Percentiles rank a stretch among this genome's conserved stretches.
Conservation (phyloP, 345 rosid genomes). For the Euclidium syriacum region DNA sequence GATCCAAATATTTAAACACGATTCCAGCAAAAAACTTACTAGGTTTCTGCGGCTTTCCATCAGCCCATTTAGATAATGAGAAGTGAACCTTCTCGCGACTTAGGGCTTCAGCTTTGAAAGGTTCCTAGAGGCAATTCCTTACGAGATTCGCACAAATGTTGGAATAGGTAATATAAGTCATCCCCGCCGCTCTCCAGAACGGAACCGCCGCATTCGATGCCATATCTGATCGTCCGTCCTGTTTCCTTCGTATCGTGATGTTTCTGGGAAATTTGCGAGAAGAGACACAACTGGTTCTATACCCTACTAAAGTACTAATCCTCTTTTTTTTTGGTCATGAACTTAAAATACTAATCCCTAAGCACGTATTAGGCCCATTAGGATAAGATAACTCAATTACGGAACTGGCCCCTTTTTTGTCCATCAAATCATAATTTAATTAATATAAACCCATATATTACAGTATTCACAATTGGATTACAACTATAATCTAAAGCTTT, state of each 20-base stretch:
- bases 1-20: not conserved
- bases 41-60: constrained; percentile 66
- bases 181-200: constrained; percentile 91
- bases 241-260: not conserved
- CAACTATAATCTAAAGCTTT: too few relatives aligned
- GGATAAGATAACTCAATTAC: not conserved
- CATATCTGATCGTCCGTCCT: constrained; percentile 32
- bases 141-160: constrained; percentile 77
- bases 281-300: not conserved
- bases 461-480: too few relatives aligned
- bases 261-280: not conserved
- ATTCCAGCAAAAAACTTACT: constrained; percentile 28
- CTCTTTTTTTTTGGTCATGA: too few relatives aligned
- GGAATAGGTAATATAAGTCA: constrained; percentile 74
- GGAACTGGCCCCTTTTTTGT: too few relatives aligned
- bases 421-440: too few relatives aligned
- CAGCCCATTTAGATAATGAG: constrained; percentile 57
- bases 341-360: too few relatives aligned
- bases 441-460: too few relatives aligned
- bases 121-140: constrained; percentile 82
- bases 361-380: not conserved
- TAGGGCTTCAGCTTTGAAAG: constrained; percentile 52
- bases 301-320: too few relatives aligned
- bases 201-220: constrained; percentile 82
- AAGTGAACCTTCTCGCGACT: constrained; percentile 84